phyloP scores from a whole-genome alignment of 2,329 filamentous ascomycete genomes.

The Xylariomycetidae sp. region DNA sequence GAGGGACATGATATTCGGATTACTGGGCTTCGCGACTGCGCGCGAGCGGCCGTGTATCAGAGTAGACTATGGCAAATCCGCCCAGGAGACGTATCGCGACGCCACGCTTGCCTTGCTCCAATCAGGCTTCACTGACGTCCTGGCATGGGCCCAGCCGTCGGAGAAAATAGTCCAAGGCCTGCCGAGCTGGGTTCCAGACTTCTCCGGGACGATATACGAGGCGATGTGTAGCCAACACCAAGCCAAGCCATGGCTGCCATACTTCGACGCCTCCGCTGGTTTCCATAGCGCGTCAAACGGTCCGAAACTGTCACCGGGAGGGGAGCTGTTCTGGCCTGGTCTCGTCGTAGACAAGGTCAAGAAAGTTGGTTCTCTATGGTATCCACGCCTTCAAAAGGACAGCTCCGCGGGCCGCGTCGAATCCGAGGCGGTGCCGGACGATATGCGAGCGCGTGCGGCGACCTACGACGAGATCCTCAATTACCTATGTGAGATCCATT shows the following conservation, averaged over 20 bases:
- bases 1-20: constrained; percentile 9
- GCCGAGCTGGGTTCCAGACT: constrained; percentile 11
- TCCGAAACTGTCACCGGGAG: background rate
- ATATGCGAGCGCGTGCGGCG: background rate
- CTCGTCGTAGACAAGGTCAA: constrained; percentile 1
- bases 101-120: constrained; percentile 4
- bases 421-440: background rate
- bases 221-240: constrained; percentile 9
- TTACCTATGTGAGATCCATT: constrained; percentile 3
- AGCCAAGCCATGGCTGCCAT: constrained; percentile 7
- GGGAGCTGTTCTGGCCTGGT: constrained; percentile 2
- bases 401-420: background rate
- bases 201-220: constrained; percentile 9
- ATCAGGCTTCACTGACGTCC: constrained; percentile 9
- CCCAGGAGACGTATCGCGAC: constrained; percentile 2
- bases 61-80: constrained; percentile 7
- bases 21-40: constrained; percentile 8
- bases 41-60: constrained; percentile 6
- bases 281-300: background rate
- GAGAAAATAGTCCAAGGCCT: constrained; percentile 1
- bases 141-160: constrained; percentile 9
- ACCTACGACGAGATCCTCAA: constrained; percentile 4
- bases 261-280: constrained; percentile 3
- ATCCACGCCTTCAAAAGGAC: background rate
- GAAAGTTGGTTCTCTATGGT: constrained; percentile 3